Base-by-base conservation (phyloP, 768 basidiomycete species). In the Cyathus striatus region DNA sequence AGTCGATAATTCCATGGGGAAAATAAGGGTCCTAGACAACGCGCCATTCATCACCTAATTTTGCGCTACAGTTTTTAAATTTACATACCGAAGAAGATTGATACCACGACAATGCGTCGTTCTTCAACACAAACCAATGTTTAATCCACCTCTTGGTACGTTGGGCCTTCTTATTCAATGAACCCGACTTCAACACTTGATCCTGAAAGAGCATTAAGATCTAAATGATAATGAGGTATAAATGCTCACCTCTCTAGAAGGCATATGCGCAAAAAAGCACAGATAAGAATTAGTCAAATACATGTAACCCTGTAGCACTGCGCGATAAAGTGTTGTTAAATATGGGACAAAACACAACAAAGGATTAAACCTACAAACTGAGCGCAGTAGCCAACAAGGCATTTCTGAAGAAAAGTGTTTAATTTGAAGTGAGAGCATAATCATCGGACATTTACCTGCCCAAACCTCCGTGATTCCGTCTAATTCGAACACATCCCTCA, bases 191-290 rank as follows among this genome's bases (percentile, higher is more conserved):
- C 34, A 97, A 71, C 2, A 94, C 69, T 73, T 93, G 86, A 57
- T 94, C 88, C 92, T 96, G 6, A 45, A 45, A 27, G 37, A 16
- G 38, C 26, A 23, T 18, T 41, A 37, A 38, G 4, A 23, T 38
- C 20, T 25, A 16, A 23, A 13, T 24, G 13, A 22, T 30, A 34
- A 25, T 41, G 40, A 38, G 35, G 45, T 44, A 40, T 36, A 12
- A 9, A 36, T 2, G 18, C 12, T 12, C 47, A 93, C 93, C 76
- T 94, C 92, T 68, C 83, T 75, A 23, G 82, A 74, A 14, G 91
- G 91, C 82, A 95, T 86, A 59, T 91, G 91, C 2, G 91, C 91
- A 62, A 94, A 99, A 70, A 99, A 99, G 66, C 95, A 97, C 16
- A 98, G 63, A 59, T 95, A 88, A 9, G 86, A 81, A 53, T 89